Evolutionary conservation across 2,329 filamentous ascomycete genomes (phyloP), one percentile per base, ranked within the genome.

Genomic region (Fusarium staphyleae): DNA sequence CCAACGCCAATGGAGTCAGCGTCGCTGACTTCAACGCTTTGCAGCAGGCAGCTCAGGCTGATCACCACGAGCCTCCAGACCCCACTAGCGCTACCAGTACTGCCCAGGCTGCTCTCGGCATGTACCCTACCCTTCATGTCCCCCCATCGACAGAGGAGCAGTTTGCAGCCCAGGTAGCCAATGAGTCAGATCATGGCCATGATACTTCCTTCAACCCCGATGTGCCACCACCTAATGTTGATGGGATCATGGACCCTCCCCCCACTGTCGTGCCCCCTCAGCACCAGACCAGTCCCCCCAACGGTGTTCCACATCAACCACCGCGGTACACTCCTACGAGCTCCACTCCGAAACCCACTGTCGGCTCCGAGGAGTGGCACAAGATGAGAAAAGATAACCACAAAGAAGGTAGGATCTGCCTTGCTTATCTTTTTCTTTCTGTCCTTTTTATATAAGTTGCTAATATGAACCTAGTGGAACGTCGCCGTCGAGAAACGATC

Each of bases 351-450:
- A 98, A 97, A 74, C 93, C 93, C 7, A 85, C 88, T 6, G 95
- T 98, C n/a, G 95, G 95, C 3, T 95, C 92, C 2, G 91, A 96
- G 47, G 93, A 98, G 74, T 99, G 95, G 95, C 95, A 99, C 74
- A 96, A 96, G 73, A 87, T 96, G 67, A 87, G 95, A 57, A 95
- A 96, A 72, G 93, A 98, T 69, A 99, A 98, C 62, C 95, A 99
- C 78, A 99, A 99, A 84, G 93, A 98, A 82, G 95, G 93, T 95
- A 76, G 69, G 83, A 72, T 26, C n/a, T 13, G 1, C 5, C 5
- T n/a, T 6, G 12, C 5, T 29, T 11, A n/a, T 6, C 16, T 41
- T 2, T 15, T 19, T 3, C 2, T 14, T 10, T 28, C 8, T 11
- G 4, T 10, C n/a, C 12, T 24, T 13, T 4, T 4, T 7, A 15